phyloP scores from a whole-genome alignment of 371 early-diverging fungal species.

The Apophysomyces ossiformis region DNA sequence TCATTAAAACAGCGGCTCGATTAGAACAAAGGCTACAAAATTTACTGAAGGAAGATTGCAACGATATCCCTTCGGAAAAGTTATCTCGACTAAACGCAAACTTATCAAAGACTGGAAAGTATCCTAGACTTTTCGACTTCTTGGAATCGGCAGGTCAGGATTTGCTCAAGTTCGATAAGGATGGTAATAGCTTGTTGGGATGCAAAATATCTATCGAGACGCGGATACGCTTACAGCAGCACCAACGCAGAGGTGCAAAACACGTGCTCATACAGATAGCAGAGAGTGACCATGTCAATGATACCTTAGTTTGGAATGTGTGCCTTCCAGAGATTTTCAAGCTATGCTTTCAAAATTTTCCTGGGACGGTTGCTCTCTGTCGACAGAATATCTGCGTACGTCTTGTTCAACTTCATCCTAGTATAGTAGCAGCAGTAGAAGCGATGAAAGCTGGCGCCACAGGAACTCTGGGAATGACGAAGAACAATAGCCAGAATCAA shows the following conservation, averaged over 20 bases:
- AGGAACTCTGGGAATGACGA: conserved; percentile 51
- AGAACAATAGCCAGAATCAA: conserved; percentile 35
- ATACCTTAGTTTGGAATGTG: conserved; percentile 58
- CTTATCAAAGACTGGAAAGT: conserved; percentile 7
- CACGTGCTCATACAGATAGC: conserved; percentile 41
- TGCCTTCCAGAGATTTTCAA: conserved; percentile 74
- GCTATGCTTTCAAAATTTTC: conserved; percentile 66
- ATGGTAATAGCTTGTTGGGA: conserved; percentile 49
- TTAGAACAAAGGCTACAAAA: conserved; percentile 51
- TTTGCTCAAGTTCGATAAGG: conserved; percentile 58
- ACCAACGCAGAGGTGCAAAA: conserved; percentile 44
- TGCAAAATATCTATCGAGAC: conserved; percentile 47
- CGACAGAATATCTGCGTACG: conserved; percentile 65
- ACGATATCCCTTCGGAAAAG: background rate
- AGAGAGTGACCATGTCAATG: conserved; percentile 54
- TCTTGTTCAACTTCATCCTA: conserved; percentile 65
- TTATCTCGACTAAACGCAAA: conserved; percentile 3
- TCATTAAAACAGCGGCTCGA: conserved; percentile 61
- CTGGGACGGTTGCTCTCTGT: conserved; percentile 62
- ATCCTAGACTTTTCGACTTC: conserved; percentile 45
- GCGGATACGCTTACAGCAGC: conserved; percentile 53
- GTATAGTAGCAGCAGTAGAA: conserved; percentile 62
- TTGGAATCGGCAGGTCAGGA: conserved; percentile 54
- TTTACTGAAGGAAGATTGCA: conserved; percentile 13
- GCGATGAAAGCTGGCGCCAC: conserved; percentile 40